These are phyloP conservation scores for Przewalskia tangutica DNA, from an alignment of 257 asterid genomes.

Conservation along the genomic window DNA sequence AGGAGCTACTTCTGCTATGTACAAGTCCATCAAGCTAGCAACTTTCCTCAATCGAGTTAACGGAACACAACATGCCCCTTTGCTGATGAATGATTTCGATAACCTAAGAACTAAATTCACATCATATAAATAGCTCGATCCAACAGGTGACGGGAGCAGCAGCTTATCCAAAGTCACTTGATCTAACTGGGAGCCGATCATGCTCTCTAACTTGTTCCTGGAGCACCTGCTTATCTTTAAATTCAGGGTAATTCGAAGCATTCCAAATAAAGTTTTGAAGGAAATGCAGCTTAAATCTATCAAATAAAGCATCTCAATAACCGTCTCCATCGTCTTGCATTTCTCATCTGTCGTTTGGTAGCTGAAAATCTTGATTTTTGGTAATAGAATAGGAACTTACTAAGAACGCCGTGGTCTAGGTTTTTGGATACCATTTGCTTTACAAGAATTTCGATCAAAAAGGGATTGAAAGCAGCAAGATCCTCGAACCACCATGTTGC, in stretches of 20 bases:
- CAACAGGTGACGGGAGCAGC: slow-evolving; percentile 53
- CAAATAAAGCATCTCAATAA: slow-evolving; percentile 45
- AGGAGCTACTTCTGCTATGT: slow-evolving; percentile 74
- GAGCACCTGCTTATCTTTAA: slow-evolving; percentile 29
- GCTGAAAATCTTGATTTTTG: slow-evolving; percentile 46
- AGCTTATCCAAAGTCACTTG: slow-evolving; percentile 55
- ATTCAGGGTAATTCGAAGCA: slow-evolving; percentile 36
- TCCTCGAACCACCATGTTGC: slow-evolving; percentile 92
- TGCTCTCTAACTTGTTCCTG: slow-evolving; percentile 38
- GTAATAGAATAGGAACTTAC: slow-evolving; percentile 60
- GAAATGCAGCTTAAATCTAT: slow-evolving; percentile 44
- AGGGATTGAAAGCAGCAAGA: slow-evolving; percentile 25
- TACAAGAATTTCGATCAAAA: slow-evolving; percentile 26
- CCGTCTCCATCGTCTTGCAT: slow-evolving; percentile 31
- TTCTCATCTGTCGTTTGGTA: slow-evolving; percentile 25
- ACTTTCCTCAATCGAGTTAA: slow-evolving; percentile 54
- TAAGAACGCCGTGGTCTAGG: slow-evolving; percentile 40
- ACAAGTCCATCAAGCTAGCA: slow-evolving; percentile 47
- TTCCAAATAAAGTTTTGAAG: slow-evolving; percentile 52
- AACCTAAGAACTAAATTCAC: slow-evolving; percentile 62
- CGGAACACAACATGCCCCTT: slow-evolving; percentile 54
- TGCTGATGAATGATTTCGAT: slow-evolving; percentile 42
- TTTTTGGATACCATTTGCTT: slow-evolving; percentile 36
- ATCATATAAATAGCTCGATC: slow-evolving; percentile 49
- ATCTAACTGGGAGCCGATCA: slow-evolving; percentile 70